Conservation (phyloP, 1,284 basidiomycete genomes). For the Rhizopogon parksii region DNA sequence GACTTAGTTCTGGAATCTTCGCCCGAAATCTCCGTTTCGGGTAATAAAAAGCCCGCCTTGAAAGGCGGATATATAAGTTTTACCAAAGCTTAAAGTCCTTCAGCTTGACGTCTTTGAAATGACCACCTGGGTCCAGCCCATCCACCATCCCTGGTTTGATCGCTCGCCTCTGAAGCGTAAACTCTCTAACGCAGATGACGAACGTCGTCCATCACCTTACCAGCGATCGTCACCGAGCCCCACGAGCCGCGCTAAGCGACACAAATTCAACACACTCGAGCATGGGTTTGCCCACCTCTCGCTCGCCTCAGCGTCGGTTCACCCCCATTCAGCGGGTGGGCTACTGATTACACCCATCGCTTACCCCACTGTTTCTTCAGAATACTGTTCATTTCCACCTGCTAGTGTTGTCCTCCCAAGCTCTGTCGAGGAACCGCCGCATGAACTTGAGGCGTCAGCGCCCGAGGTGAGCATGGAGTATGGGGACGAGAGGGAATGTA, state of each 20-base stretch:
- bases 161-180: conserved; percentile 45
- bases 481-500: conserved; percentile 40
- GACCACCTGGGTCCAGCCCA: conserved; percentile 29
- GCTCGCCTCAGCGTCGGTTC: conserved; percentile 20
- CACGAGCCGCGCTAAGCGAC: conserved; percentile 35
- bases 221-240: conserved; percentile 5
- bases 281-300: conserved; percentile 50
- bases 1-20: too few species aligned
- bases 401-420: conserved; percentile 28
- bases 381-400: conserved; percentile 15
- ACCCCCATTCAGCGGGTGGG: conserved; percentile 1
- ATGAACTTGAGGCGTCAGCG: conserved; percentile 10
- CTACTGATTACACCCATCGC: background rate
- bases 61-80: background rate
- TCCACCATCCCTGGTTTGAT: conserved; percentile 53
- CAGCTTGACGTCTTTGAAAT: conserved; percentile 7
- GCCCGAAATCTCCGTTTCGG: too few species aligned
- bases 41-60: too few species aligned
- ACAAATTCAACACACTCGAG: conserved; percentile 46
- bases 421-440: conserved; percentile 41
- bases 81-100: background rate
- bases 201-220: conserved; percentile 10
- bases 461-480: conserved; percentile 55
- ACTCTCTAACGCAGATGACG: conserved; percentile 20
- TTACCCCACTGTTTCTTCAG: conserved; percentile 5